phyloP scores from a whole-genome alignment of 345 rosid genomes.

The Melaleuca alternifolia region DNA sequence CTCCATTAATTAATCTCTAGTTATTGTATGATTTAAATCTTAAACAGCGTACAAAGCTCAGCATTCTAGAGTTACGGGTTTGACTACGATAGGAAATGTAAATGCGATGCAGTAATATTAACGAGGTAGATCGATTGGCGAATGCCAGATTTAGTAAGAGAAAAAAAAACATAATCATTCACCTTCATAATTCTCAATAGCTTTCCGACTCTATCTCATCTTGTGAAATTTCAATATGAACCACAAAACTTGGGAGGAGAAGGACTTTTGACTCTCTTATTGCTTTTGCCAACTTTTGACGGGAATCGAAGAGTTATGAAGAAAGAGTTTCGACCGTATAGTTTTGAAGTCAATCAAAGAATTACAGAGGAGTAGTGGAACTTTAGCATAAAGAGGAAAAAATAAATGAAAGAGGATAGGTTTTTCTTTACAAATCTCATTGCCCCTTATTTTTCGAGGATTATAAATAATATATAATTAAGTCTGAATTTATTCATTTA shows the following conservation, averaged over 20 bases:
- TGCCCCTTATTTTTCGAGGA: background rate
- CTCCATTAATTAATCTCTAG: background rate
- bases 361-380: background rate
- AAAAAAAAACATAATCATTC: background rate
- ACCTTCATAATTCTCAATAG: background rate
- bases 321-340: background rate
- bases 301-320: fast-evolving
- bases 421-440: background rate
- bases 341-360: background rate
- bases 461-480: background rate
- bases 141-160: background rate
- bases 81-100: background rate
- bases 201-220: fast-evolving
- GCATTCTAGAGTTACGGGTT: fast-evolving
- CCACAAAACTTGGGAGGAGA: background rate
- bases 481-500: background rate
- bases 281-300: background rate
- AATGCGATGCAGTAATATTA: background rate
- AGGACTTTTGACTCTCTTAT: background rate
- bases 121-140: background rate
- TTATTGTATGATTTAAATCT: background rate
- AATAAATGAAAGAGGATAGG: background rate
- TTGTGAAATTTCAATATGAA: background rate
- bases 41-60: background rate
- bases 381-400: background rate